Percentiles rank a stretch among this genome's conserved stretches.
These are phyloP conservation scores for Thermomucor indicae-seudaticae DNA, from an alignment of 371 early-diverging fungal species.

Conservation along the genomic window DNA sequence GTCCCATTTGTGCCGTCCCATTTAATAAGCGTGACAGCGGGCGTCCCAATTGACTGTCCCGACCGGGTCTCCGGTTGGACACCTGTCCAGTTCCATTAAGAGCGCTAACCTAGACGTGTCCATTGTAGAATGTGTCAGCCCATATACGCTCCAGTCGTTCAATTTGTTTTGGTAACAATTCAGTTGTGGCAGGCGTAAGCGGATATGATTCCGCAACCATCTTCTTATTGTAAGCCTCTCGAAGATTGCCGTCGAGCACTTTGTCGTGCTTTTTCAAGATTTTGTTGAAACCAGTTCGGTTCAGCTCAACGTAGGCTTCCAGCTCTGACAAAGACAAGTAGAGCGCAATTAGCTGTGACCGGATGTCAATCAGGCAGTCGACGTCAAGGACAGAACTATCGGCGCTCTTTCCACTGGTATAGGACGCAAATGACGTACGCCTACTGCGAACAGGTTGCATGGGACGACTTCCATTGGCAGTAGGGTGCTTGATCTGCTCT, in stretches of 20 bases:
- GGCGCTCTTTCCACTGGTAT: no score
- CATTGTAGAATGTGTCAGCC: conserved; percentile 59
- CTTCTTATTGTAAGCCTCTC: conserved; percentile 51
- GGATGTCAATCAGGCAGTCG: conserved; percentile 19
- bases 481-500: neutral
- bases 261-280: conserved; percentile 98
- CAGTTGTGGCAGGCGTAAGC: conserved; percentile 52
- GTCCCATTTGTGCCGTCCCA: no score
- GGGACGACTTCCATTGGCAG: neutral
- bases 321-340: conserved; percentile 82
- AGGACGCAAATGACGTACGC: conserved; percentile 22
- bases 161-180: conserved; percentile 44
- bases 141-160: conserved; percentile 58
- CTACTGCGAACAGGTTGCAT: no score
- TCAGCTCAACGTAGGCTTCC: conserved; percentile 84
- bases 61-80: no score
- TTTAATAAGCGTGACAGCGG: no score
- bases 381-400: no score
- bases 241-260: conserved; percentile 53
- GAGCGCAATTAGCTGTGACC: conserved; percentile 50
- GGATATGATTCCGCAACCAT: conserved; percentile 58
- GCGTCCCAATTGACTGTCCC: no score
- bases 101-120: conserved; percentile 47
- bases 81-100: no score
- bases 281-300: conserved; percentile 92